Conservation (phyloP, 75 land plant genomes). For the Chamaecyparis obtusa region DNA sequence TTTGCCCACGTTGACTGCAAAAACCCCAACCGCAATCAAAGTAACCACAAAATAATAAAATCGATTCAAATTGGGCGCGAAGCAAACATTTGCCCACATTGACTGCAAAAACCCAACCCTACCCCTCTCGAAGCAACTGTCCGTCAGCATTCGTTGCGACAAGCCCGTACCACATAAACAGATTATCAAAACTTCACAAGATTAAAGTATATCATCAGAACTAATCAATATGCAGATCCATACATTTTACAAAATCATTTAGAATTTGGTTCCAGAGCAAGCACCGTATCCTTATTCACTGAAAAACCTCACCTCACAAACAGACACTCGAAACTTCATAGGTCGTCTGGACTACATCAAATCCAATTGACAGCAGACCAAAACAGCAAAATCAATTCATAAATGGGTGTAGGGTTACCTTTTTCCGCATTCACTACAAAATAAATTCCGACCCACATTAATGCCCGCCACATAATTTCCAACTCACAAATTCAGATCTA, state of each 20-base stretch:
- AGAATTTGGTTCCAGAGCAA: too few relatives aligned
- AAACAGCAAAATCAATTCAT: background rate
- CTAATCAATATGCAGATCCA: background rate
- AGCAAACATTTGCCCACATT: background rate
- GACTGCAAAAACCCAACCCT: background rate
- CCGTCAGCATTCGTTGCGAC: background rate
- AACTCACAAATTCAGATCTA: background rate
- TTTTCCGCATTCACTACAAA: background rate
- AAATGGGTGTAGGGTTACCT: background rate
- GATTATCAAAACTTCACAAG: too few relatives aligned
- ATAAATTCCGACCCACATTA: background rate
- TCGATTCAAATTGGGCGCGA: background rate
- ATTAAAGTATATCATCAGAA: too few relatives aligned
- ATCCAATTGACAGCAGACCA: background rate
- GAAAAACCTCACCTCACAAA: background rate
- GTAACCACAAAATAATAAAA: background rate
- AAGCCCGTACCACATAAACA: background rate
- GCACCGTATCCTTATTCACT: too few relatives aligned
- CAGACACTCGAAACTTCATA: background rate
- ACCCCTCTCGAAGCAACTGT: background rate
- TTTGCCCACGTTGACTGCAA: background rate
- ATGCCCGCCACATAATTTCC: background rate
- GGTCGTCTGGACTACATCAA: background rate
- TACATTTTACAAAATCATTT: background rate
- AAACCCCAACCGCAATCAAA: background rate